Percentiles rank a stretch among this genome's conserved stretches.
Conservation (phyloP, 2,329 filamentous ascomycete genomes). For the Coleophoma crateriformis region DNA sequence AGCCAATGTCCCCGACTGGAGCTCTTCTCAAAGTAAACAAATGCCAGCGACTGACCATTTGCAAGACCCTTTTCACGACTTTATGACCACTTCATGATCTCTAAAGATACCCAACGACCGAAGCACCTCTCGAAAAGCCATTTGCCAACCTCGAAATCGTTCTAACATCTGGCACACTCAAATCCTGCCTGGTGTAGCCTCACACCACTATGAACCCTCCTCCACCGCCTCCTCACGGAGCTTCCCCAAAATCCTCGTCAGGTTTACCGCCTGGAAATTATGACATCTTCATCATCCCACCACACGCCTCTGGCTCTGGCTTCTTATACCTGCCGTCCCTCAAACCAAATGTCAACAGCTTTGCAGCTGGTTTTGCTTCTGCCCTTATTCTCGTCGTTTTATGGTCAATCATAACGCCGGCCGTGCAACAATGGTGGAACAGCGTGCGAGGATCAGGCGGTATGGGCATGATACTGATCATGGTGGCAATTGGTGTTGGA, state of each 20-base stretch:
- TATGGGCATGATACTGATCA: constrained; percentile 65
- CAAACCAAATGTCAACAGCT: constrained; percentile 81
- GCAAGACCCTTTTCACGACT: constrained; percentile 14
- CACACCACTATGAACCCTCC: constrained; percentile 37
- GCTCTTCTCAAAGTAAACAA: constrained; percentile 3
- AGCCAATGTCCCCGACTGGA: background rate
- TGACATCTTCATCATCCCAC: constrained; percentile 95
- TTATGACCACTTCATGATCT: constrained; percentile 16
- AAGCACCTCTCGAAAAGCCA: background rate
- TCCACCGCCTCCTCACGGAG: constrained; percentile 78
- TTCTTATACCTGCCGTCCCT: constrained; percentile 94
- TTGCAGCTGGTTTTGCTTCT: constrained; percentile 77
- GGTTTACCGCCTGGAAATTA: constrained; percentile 85
- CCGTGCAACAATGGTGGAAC: constrained; percentile 67
- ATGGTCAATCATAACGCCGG: constrained; percentile 69
- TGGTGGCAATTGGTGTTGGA: constrained; percentile 67
- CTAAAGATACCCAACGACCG: constrained; percentile 11
- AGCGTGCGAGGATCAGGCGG: constrained; percentile 67
- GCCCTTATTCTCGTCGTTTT: constrained; percentile 68
- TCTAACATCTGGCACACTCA: background rate
- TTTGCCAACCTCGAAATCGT: background rate
- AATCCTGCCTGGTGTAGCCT: background rate
- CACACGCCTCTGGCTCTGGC: constrained; percentile 80
- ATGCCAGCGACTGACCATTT: background rate
- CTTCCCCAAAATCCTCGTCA: constrained; percentile 61